phyloP scores from a whole-genome alignment of 2,329 filamentous ascomycete genomes.

The Chaetothyriales sp. region DNA sequence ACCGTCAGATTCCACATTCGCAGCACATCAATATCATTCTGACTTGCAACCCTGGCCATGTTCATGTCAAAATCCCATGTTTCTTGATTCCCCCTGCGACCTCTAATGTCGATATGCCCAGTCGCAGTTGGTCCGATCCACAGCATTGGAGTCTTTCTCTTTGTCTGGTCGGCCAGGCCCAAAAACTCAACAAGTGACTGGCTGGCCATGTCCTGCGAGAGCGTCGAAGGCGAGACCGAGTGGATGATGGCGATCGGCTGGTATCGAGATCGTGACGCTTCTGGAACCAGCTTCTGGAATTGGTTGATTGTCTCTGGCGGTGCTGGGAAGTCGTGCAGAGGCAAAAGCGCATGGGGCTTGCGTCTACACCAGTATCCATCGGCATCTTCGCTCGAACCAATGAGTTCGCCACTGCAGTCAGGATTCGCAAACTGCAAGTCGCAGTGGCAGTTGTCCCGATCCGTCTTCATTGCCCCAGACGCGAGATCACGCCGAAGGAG shows the following conservation, averaged over 20 bases:
- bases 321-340: constrained; percentile 21
- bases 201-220: constrained; percentile 20
- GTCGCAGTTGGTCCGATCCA: constrained; percentile 29
- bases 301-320: constrained; percentile 16
- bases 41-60: constrained; percentile 21
- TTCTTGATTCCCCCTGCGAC: constrained; percentile 21
- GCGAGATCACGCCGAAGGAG: constrained; percentile 28
- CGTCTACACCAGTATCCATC: constrained; percentile 16
- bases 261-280: constrained; percentile 20
- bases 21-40: constrained; percentile 26
- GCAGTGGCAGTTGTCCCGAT: constrained; percentile 23
- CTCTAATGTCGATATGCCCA: constrained; percentile 23
- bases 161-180: constrained; percentile 21
- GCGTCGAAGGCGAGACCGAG: constrained; percentile 23
- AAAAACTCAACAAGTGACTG: constrained; percentile 28
- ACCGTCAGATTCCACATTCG: constrained; percentile 31
- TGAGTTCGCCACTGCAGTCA: constrained; percentile 18
- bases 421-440: constrained; percentile 26
- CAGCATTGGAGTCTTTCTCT: constrained; percentile 28
- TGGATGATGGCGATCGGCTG: constrained; percentile 28
- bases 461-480: constrained; percentile 26
- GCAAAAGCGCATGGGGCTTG: constrained; percentile 25
- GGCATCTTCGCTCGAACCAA: constrained; percentile 18
- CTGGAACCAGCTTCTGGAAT: constrained; percentile 21
- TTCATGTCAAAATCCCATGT: constrained; percentile 27